Evolutionary conservation across 1,284 basidiomycete species (phyloP).

Genomic region (Polyporus tsugae): DNA sequence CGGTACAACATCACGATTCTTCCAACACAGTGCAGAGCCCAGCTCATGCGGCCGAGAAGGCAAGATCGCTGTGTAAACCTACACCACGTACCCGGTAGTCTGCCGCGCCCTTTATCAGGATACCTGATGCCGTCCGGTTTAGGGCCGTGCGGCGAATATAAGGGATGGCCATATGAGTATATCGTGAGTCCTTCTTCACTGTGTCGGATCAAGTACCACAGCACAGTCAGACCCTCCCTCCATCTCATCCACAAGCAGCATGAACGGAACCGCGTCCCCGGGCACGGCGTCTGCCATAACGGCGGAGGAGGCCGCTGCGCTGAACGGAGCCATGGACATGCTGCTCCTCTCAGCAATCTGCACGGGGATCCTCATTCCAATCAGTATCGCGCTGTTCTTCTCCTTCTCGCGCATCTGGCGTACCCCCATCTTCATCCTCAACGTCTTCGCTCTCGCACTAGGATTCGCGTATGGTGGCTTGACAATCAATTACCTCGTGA

Average conservation of each 20-base stretch:
- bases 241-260: background rate
- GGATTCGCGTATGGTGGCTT: background rate
- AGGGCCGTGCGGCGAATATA: background rate
- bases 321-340: background rate
- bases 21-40: background rate
- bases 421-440: slow-evolving; percentile 1
- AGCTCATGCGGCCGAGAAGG: background rate
- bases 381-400: background rate
- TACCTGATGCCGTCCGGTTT: background rate
- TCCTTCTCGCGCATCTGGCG: background rate
- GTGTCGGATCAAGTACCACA: background rate
- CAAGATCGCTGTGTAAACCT: background rate
- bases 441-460: background rate
- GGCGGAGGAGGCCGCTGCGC: slow-evolving; percentile 1
- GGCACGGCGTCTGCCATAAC: background rate
- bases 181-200: background rate
- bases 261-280: background rate
- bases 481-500: background rate
- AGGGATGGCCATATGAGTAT: background rate
- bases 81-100: background rate
- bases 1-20: background rate
- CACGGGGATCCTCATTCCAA: slow-evolving; percentile 3
- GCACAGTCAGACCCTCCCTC: background rate
- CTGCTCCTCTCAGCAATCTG: background rate
- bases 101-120: background rate